These are phyloP conservation scores for Juglanconis oblonga DNA, from an alignment of 2,329 filamentous ascomycete genomes.

Conservation along the genomic window DNA sequence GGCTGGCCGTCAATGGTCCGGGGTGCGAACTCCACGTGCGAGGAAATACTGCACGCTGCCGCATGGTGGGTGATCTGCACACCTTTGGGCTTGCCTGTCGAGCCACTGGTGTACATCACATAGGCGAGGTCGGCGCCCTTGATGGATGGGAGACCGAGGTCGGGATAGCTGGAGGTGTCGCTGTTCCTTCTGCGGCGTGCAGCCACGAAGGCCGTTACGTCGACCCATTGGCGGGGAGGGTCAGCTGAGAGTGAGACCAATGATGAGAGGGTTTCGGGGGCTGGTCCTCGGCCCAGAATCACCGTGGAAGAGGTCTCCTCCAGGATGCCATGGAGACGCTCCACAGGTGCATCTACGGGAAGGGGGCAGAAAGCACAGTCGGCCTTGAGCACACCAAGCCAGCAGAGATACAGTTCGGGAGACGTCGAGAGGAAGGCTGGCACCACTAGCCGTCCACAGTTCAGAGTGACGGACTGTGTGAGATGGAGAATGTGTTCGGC, in stretches of 20 bases:
- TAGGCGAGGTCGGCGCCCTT: neutral
- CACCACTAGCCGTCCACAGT: conserved; percentile 21
- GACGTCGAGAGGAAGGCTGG: conserved; percentile 11
- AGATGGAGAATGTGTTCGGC: conserved; percentile 2
- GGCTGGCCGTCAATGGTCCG: neutral
- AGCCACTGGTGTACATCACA: neutral
- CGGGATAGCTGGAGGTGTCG: no score
- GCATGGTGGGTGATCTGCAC: neutral
- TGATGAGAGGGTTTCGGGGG: no score
- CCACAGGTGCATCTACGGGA: conserved; percentile 31
- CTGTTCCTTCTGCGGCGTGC: no score
- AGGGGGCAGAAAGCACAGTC: conserved; percentile 35
- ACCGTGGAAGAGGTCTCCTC: no score
- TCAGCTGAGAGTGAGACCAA: no score
- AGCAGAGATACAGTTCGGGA: conserved; percentile 35
- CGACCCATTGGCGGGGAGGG: no score
- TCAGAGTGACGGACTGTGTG: neutral
- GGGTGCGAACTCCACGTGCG: neutral
- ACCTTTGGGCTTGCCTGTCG: neutral
- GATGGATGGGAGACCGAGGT: no score
- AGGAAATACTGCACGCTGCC: neutral
- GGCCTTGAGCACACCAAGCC: conserved; percentile 33
- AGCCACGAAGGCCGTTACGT: no score
- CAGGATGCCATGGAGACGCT: conserved; percentile 19
- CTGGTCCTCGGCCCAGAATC: no score